Evolutionary conservation across 805 yeast species (phyloP).

Genomic region (Spathaspora arborariae): DNA sequence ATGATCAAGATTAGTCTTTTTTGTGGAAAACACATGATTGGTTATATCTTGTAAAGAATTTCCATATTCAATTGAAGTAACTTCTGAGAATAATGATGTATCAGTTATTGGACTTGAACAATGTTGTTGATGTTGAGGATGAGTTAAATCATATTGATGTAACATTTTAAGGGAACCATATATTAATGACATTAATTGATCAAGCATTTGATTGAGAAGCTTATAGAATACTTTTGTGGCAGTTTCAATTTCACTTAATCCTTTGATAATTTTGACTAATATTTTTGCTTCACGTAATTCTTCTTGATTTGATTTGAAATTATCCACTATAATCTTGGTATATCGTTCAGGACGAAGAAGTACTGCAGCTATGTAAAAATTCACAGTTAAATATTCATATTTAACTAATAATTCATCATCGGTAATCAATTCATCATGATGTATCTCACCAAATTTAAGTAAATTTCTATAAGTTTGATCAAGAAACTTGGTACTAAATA

Average conservation of each 20-base stretch:
- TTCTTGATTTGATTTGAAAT: conserved; percentile 19
- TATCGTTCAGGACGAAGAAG: conserved; percentile 32
- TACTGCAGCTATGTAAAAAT: conserved; percentile 33
- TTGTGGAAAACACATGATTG: conserved; percentile 1
- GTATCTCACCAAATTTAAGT: conserved; percentile 11
- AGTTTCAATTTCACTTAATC: conserved; percentile 24
- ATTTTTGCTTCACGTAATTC: conserved; percentile 22
- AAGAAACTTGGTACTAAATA: conserved; percentile 26
- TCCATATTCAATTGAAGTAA: conserved; percentile 1
- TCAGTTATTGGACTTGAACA: conserved; percentile 6
- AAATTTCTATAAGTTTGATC: conserved; percentile 29
- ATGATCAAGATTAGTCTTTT: conserved; percentile 16
- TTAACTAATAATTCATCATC: conserved; percentile 11
- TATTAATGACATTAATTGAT: conserved; percentile 22
- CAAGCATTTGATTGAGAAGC: conserved; percentile 22
- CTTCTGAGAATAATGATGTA: conserved; percentile 13
- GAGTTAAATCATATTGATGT: conserved; percentile 15
- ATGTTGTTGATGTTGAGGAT: conserved; percentile 2
- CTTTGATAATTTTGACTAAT: conserved; percentile 26
- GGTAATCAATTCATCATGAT: conserved; percentile 9
- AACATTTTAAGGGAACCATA: conserved; percentile 23
- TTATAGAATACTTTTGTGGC: conserved; percentile 17
- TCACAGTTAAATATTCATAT: conserved; percentile 21
- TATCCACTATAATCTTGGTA: conserved; percentile 18
- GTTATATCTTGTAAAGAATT: conserved; percentile 1